Evolutionary conservation across 225 moss, liverwort and hornwort genomes (phyloP), one percentile per base, ranked within the genome.

Genomic region (Straminergon stramineum): DNA sequence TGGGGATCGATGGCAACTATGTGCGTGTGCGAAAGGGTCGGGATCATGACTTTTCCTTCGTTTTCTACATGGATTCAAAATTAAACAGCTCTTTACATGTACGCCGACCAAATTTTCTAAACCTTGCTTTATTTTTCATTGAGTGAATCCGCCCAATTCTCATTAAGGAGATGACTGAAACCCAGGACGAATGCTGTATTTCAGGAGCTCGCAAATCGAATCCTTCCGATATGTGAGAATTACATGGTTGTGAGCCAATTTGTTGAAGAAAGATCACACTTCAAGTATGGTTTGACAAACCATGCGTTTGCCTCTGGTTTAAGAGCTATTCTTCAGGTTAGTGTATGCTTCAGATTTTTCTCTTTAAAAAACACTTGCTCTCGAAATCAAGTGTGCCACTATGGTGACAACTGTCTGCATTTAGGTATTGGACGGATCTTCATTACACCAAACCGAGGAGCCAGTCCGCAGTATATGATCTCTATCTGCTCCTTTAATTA

Each of bases 281-380:
- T 96, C 89, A 94, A 94, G 89, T 93, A 97, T 83, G 97, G 97
- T 73, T 93, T 99, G 82, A 97, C 97, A 90, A 99, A 94, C 86
- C 99, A 99, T 89, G 99, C 99, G 12, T 94, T 97, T 89, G 94
- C 99, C 84, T 95, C 99, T 93, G 97, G 95, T 92, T 89, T 97
- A 84, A 93, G 97, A 93, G 95, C 97, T 74, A 96, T 99, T 91
- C 91, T 97, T 91, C 99, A 97, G 91, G 95, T 96, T 70, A 79
- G 89, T 84, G 39, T 32, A 43, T 86, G 84, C 74, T 80, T 84
- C 48, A 35, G 51, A 90, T 8, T 34, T 80, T 75, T 67, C 56
- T 79, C n/a, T 69, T 62, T 22, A 10, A 34, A 37, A 61, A 77
- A 61, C 45, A 57, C 41, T 76, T 66, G 18, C 19, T 57, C 32